Conservation (phyloP, 495 filamentous ascomycete species). For the Neurospora africana region DNA sequence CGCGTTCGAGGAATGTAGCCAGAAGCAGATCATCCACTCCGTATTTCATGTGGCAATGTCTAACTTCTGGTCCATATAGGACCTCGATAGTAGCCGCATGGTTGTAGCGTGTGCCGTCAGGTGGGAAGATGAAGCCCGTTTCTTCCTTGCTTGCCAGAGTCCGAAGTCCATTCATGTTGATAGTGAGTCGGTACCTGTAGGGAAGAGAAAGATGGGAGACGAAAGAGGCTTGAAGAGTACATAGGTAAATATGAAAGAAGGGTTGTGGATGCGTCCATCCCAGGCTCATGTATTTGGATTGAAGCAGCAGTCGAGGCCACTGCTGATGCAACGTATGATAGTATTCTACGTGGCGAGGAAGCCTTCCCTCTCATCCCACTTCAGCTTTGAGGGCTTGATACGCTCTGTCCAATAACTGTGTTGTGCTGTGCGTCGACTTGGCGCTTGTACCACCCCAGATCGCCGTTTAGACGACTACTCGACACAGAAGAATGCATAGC, state of each 20-base stretch:
- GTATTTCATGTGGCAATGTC: not conserved
- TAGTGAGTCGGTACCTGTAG: not conserved
- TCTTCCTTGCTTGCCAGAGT: not conserved
- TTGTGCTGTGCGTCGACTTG: not conserved
- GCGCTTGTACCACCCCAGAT: not conserved
- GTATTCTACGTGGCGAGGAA: not conserved
- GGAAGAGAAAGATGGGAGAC: not conserved
- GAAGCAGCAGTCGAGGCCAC: not conserved
- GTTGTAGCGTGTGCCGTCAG: not conserved
- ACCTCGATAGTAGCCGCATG: not conserved
- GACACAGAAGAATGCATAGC: not conserved
- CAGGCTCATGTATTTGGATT: not conserved
- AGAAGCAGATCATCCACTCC: not conserved
- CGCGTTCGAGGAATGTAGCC: not conserved
- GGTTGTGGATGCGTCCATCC: not conserved
- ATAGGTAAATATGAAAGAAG: not conserved
- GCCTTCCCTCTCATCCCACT: not conserved
- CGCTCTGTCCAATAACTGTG: not conserved
- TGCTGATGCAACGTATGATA: not conserved
- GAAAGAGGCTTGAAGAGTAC: not conserved
- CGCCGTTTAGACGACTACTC: not conserved
- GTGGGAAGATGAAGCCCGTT: not conserved
- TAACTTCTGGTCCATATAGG: not conserved
- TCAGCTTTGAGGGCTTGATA: not conserved
- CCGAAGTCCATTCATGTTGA: not conserved